Evolutionary conservation across 2,329 filamentous ascomycete species (phyloP), one percentile per base, ranked within the genome.

Genomic region (Fusarium falciforme): DNA sequence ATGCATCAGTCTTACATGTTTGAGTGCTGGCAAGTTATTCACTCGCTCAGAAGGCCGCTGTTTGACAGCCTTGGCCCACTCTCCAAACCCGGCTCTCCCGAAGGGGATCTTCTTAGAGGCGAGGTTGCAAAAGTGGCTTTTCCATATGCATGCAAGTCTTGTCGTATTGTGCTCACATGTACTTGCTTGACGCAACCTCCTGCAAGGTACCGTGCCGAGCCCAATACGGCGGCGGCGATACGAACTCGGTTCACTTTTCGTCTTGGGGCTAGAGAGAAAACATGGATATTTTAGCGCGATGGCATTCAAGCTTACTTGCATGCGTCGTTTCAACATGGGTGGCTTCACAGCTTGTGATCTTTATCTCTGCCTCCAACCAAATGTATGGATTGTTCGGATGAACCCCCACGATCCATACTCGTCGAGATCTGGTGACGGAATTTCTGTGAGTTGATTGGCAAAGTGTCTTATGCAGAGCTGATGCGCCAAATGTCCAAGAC

Each of bases 141-240:
- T 49, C 12, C 27, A 52, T 52, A 10, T 4, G 6, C 10, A 29
- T 52, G 47, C 27, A 9, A 6, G n/a, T 33, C 11, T 35, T 55
- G 38, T 61, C 38, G 58, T 61, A 61, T 61, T 61, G n/a, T 12
- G 12, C 14, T 61, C 38, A n/a, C 57, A 44, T 16, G 5, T 14
- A 10, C 47, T 31, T 31, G 6, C 17, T 52, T 52, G n/a, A 44
- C 6, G 11, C 58, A 44, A 16, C 52, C 35, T 47, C 58, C 38
- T 47, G 58, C 58, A 35, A 61, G 58, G 38, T 61, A 61, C 58
- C 58, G 38, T 33, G 38, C 58, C 58, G 29, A 61, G 27, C 58
- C 17, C 58, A 44, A 61, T 42, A 42, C 4, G 3, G 5, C 29
- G 22, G 57, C 35, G 22, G 12, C 57, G n/a, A 42, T 42, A 42